Percentiles rank a stretch among this genome's conserved stretches.
phyloP scores from a whole-genome alignment of 2,329 filamentous ascomycete genomes.

The Hymenoscyphus fructigenus region DNA sequence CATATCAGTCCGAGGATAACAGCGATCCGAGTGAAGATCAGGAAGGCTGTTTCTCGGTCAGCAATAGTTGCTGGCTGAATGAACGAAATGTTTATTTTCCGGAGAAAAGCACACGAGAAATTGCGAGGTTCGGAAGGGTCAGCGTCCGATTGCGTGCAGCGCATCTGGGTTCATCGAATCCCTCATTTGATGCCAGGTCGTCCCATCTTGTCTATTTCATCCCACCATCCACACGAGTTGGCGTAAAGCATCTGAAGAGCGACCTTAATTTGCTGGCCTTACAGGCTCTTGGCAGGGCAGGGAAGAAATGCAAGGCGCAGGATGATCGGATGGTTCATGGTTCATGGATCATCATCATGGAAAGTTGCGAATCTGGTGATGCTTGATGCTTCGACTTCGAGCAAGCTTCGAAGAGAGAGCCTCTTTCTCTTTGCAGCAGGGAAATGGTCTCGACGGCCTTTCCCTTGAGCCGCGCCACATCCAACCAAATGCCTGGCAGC shows the following conservation, averaged over 20 bases:
- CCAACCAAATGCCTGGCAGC: constrained; percentile 9
- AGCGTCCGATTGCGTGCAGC: constrained; percentile 19
- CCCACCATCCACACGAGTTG: constrained; percentile 1
- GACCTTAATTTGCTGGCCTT: constrained; percentile 14
- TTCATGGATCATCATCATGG: not conserved
- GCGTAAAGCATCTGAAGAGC: constrained; percentile 15
- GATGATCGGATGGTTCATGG: constrained; percentile 12
- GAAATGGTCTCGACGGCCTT: not conserved
- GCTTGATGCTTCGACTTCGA: constrained; percentile 1
- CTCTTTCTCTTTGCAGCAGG: not conserved
- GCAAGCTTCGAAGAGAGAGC: constrained; percentile 2
- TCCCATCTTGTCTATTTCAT: constrained; percentile 10
- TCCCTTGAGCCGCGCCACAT: constrained; percentile 15
- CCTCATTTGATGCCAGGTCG: not conserved
- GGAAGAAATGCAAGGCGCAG: constrained; percentile 2
- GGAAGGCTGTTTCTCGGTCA: no score
- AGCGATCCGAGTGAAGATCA: no score
- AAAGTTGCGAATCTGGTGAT: not conserved
- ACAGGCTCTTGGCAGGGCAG: not conserved
- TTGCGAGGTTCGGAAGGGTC: constrained; percentile 17
- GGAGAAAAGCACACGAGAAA: constrained; percentile 9
- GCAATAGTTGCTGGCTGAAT: not conserved
- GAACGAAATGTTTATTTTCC: not conserved
- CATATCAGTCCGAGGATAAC: not conserved
- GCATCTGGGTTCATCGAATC: constrained; percentile 10